Evolutionary conservation across 495 filamentous ascomycete genomes (phyloP), one percentile per base, ranked within the genome.

Genomic region (Aspergillus coremiiformis): DNA sequence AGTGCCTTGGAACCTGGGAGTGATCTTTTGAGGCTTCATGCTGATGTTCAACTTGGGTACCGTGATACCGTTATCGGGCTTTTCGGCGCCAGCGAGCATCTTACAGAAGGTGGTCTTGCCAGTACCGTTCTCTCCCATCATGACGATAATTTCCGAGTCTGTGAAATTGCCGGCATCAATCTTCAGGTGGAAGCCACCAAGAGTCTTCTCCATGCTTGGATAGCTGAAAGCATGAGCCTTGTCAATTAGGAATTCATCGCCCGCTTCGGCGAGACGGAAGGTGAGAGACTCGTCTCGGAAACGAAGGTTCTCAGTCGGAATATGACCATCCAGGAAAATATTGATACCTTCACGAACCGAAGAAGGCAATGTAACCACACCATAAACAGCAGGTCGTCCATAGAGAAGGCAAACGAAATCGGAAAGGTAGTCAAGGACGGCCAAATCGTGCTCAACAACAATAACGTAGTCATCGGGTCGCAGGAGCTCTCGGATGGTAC

Each of bases 21-120:
- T 98, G 60, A 98, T 96, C 69, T 94, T 98, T 75, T 98, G 93
- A 20, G 94, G 93, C 81, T 98, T 97, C 93, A 97, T 92, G 77
- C 84, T 89, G 64, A 98, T 93, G 76, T 86, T 89, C 90, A 98
- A 93, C 54, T 84, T 83, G 11, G 93, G 93, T 3, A 98, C 79
- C 49, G 82, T 84, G 56, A 78, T 73, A 33, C 60, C 77, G 47
- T 81, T 81, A 57, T 98, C 93, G 30, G 93, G 94, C 69, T 95
- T 89, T 63, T 93, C 78, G 30, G 85, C 88, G 60, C 94, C 94
- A 53, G 94, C 93, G 51, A 98, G 80, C 75, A 98, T 85, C 59
- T 80, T 84, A 76, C 94, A 97, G 84, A 98, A 98, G 14, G 93
- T 98, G 2, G 93, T 97, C 77, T 96, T 94, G 60, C 87, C 86